Conservation (phyloP, 306 rosid genomes). For the Urtica urens region DNA sequence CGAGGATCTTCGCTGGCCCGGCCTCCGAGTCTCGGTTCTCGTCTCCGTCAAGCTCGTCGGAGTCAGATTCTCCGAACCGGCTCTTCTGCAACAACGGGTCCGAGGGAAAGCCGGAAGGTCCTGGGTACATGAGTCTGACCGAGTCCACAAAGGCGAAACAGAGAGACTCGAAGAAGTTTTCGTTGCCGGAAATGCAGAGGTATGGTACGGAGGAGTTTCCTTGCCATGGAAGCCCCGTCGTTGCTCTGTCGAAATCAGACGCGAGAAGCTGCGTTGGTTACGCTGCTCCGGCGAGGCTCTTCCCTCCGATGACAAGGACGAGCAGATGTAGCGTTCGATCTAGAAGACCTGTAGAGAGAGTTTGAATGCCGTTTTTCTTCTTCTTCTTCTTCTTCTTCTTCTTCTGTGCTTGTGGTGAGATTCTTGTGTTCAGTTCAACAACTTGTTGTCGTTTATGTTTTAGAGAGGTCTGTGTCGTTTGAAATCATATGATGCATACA, state of each 20-base stretch:
- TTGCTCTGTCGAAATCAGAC: conserved; percentile 29
- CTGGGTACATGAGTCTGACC: conserved; percentile 59
- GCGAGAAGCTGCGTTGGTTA: conserved; percentile 44
- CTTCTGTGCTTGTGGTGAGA: too few species aligned
- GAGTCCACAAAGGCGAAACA: conserved; percentile 53
- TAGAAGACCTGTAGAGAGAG: conserved; percentile 12
- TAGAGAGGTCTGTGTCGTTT: background rate
- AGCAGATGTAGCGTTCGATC: conserved; percentile 26
- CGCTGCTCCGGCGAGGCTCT: conserved; percentile 33
- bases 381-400: too few species aligned
- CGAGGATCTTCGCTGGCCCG: conserved; percentile 37
- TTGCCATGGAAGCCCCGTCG: conserved; percentile 24
- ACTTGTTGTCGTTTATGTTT: background rate
- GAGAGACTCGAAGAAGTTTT: conserved; percentile 27
- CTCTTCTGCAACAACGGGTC: conserved; percentile 18
- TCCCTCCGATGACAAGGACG: conserved; percentile 14
- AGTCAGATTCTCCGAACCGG: conserved; percentile 31
- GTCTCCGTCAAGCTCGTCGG: conserved; percentile 29
- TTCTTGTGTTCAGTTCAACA: too few species aligned
- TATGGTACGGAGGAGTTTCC: conserved; percentile 34
- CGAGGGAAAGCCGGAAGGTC: conserved; percentile 28
- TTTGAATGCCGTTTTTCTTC: background rate
- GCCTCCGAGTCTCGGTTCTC: conserved; percentile 54
- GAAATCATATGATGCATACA: too few species aligned
- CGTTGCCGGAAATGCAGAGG: conserved; percentile 31